Evolutionary conservation across 2,329 filamentous ascomycete genomes (phyloP), one percentile per base, ranked within the genome.

Genomic region (Ceratocystis variospora): DNA sequence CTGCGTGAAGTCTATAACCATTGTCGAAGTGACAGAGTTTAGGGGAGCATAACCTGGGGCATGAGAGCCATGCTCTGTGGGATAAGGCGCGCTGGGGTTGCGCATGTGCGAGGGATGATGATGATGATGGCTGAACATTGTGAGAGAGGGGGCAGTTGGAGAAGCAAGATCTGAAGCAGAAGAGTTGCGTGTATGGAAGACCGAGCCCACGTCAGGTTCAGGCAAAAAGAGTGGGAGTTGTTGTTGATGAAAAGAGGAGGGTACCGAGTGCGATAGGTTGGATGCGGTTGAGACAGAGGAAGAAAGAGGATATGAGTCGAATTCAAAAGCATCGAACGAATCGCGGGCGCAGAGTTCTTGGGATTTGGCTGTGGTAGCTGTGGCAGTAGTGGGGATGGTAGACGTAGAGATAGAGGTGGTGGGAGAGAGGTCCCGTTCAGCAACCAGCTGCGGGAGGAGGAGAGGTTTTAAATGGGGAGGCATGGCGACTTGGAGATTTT

Each of bases 31-130:
- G 45, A 33, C 19, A 31, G 31, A 63, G 65, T 37, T 66, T 8
- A 46, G 55, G 41, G 41, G 55, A 80, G 86, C 76, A 70, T 85
- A 84, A 68, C 73, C 73, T 70, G 76, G 76, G 3, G 74, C 73
- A 61, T 44, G 33, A 31, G 15, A 63, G 50, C 19, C 80, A 77
- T 17, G 50, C 66, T 88, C 87, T 66, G 90, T 79, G 4, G 91
- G 96, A 1, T 91, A 96, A 33, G 82, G 81, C 0, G 90, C 94
- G 76, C 89, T 93, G 28, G 86, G 82, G 71, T 83, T 84, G 71
- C 85, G 82, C 62, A 82, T 76, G 74, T 88, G 63, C 12, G 63
- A 57, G 31, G 59, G 65, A 12, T 41, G 37, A 22, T 22, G 65
- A 12, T 41, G 37, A 22, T 22, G 22, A 19, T 63, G 59, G 28